phyloP scores from a whole-genome alignment of 257 asterid genomes.

The Echites panduratus region DNA sequence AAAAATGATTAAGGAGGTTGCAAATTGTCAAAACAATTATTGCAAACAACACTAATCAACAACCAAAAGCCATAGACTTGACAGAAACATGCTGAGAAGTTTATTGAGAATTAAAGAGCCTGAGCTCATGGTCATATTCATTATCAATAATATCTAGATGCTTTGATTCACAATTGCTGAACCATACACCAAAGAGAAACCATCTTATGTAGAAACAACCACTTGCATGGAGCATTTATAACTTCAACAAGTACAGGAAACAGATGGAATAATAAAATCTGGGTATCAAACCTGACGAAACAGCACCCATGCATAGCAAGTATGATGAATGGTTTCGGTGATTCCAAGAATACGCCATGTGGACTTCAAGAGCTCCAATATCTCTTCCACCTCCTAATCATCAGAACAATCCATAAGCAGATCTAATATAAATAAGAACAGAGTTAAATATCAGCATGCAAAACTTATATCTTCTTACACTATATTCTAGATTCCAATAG shows the following conservation, averaged over 20 bases:
- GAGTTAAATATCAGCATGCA: neutral
- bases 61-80: neutral
- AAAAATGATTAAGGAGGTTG: neutral
- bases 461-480: neutral
- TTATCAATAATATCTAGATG: neutral
- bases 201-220: neutral
- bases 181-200: neutral
- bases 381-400: slow-evolving; percentile 95
- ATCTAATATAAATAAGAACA: neutral
- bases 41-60: neutral
- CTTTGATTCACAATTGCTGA: neutral
- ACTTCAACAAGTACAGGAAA: neutral
- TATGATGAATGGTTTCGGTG: slow-evolving; percentile 85
- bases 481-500: neutral
- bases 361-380: slow-evolving; percentile 92
- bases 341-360: slow-evolving; percentile 94
- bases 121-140: neutral
- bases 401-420: neutral
- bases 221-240: neutral
- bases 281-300: slow-evolving; percentile 72
- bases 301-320: slow-evolving; percentile 93
- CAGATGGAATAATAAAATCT: neutral
- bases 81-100: neutral
- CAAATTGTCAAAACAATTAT: neutral
- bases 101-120: neutral